A percentile compares a stretch with the other conserved stretches of the same genome.
phyloP scores from a whole-genome alignment of 2,329 filamentous ascomycete genomes.

The Alternaria metachromatica region DNA sequence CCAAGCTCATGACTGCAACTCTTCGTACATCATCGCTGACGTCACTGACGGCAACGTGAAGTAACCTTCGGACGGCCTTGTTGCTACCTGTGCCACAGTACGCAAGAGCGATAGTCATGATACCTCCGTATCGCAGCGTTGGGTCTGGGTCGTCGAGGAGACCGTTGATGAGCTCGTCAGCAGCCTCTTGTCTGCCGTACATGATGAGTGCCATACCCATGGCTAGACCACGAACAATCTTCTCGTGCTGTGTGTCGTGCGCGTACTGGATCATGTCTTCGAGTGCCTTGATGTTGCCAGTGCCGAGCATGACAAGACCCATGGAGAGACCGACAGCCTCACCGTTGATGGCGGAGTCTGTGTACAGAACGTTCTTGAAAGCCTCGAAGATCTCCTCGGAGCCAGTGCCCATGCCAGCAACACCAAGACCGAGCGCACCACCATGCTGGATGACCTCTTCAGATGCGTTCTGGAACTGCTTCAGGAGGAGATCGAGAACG shows the following conservation, averaged over 20 bases:
- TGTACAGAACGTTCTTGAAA: constrained; percentile 85
- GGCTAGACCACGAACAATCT: constrained; percentile 94
- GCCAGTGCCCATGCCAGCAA: constrained; percentile 96
- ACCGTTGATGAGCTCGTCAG: constrained; percentile 92
- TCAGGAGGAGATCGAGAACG: constrained; percentile 79
- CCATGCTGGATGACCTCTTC: constrained; percentile 97
- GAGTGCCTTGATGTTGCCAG: constrained; percentile 90
- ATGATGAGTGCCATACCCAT: constrained; percentile 98
- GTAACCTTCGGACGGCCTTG: constrained; percentile 93
- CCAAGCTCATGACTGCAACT: constrained; percentile 95
- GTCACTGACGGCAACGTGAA: constrained; percentile 96
- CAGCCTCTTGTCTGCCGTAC: constrained; percentile 93
- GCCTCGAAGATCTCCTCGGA: constrained; percentile 90
- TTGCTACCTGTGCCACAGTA: constrained; percentile 98
- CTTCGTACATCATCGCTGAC: constrained; percentile 97
- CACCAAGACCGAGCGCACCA: constrained; percentile 91
- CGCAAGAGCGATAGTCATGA: constrained; percentile 96
- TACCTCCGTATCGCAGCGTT: constrained; percentile 92
- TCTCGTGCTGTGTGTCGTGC: constrained; percentile 97
- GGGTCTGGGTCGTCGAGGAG: constrained; percentile 93
- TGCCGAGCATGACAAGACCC: constrained; percentile 98
- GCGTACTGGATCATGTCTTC: constrained; percentile 98
- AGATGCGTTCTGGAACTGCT: constrained; percentile 75
- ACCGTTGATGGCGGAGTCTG: constrained; percentile 94
- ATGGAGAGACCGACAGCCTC: constrained; percentile 95